Base-by-base conservation (phyloP, 176 grass and related monocot genomes). In the Pharus latifolius region DNA sequence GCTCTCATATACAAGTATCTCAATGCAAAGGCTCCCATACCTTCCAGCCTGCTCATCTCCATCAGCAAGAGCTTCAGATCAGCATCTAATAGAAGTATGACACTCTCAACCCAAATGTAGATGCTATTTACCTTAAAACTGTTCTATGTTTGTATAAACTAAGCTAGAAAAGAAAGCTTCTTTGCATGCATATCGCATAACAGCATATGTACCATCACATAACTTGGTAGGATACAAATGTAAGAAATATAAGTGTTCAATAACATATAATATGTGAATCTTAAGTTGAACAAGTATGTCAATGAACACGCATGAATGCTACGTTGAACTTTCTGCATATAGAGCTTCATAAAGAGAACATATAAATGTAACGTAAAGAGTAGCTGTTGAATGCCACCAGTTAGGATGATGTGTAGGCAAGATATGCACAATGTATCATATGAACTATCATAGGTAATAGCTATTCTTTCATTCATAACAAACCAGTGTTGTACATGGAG, bases 1-100 rank as follows among this genome's bases (percentile, higher is more conserved):
- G 90, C 87, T 6, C 86, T 99, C 68, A 95, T 95, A 31, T 99
- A 94, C 87, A 99, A 95, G 74, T 86, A 94, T 54, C 78, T 99
- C 32, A 83, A 80, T 57, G 96, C 90, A 13, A 94, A 90, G 67
- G 82, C 75, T 0, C 84, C 96, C 2, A 85, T 99, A 54, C 96
- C 96, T 71, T 75, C 87, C 28, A 88, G 79, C 59, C 84, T 99
- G 37, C 87, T 99, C 65, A 68, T 91, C 60, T 80, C 90, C 1
- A 76, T 94, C 61, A 88, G 82, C 65, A 86, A 81, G 49, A 86
- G 72, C 49, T 72, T 94, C 76, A 87, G 66, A 53, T 70, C 85
- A 28, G 72, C 84, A 23, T 56, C 78, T 5, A 75, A 77, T 10
- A 81, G 77, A 72, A 22, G 82, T 81, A 66, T 73, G 74, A 45